These are phyloP conservation scores for Symbiodinium natans DNA, from an alignment of 73 alveolate species.

Conservation along the genomic window DNA sequence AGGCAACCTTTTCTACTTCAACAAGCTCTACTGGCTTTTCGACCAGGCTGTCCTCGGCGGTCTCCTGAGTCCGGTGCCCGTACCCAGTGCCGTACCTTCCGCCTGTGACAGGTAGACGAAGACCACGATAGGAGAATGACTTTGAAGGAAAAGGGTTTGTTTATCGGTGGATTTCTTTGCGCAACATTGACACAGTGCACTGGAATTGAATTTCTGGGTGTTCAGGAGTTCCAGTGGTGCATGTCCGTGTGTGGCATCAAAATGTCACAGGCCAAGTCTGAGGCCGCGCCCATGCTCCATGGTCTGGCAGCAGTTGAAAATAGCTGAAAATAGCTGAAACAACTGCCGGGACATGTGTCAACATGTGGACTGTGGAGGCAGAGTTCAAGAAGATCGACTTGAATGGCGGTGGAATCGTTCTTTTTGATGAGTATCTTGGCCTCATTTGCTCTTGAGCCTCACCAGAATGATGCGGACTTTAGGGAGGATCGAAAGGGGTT, in stretches of 20 bases:
- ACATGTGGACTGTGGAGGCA: neutral
- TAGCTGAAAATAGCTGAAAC: no score
- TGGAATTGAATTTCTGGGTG: neutral
- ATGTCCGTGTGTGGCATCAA: constrained; percentile 84
- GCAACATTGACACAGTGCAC: neutral
- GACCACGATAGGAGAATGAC: constrained; percentile 86
- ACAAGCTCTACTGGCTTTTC: constrained; percentile 92
- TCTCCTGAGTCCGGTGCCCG: neutral
- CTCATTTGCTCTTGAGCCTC: neutral
- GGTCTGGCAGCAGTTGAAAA: no score
- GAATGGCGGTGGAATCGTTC: constrained; percentile 81
- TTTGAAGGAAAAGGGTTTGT: constrained; percentile 13
- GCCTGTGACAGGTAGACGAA: constrained; percentile 57
- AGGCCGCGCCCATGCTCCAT: neutral
- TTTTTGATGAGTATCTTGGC: constrained; percentile 72
- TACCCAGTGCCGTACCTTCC: neutral
- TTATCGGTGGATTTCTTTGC: neutral
- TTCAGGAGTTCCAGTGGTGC: constrained; percentile 87
- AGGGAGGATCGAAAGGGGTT: neutral
- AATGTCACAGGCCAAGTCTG: constrained; percentile 54
- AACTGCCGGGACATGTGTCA: neutral
- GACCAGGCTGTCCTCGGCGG: constrained; percentile 12
- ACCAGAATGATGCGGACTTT: neutral
- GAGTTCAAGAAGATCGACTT: constrained; percentile 67
- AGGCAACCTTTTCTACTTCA: constrained; percentile 89